These are phyloP conservation scores for Lactifluus volemus DNA, from an alignment of 768 basidiomycete genomes.

Conservation along the genomic window DNA sequence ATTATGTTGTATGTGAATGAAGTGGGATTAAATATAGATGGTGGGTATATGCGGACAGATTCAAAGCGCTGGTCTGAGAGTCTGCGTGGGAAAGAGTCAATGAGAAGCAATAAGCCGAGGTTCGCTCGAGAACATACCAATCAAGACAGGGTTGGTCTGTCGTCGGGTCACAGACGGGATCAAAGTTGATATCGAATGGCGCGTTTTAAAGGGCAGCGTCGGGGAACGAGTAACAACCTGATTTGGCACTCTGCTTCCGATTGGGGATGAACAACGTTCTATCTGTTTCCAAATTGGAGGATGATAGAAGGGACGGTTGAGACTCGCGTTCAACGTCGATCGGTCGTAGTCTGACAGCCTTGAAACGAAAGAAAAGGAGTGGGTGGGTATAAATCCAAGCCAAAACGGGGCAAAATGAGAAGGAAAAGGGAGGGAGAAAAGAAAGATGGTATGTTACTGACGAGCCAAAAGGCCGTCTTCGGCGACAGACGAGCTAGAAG, in stretches of 20 bases:
- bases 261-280: not conserved
- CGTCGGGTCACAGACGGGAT: not conserved
- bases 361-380: not conserved
- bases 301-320: not conserved
- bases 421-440: not conserved
- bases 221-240: not conserved
- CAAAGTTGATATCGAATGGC: not conserved
- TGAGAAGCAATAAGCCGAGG: not conserved
- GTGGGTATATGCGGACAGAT: slow-evolving; percentile 15
- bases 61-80: not conserved
- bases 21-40: slow-evolving; percentile 4
- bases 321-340: not conserved
- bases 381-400: not conserved
- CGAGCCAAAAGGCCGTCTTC: not conserved
- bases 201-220: not conserved
- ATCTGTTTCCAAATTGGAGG: slow-evolving; percentile 6
- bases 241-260: not conserved
- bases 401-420: not conserved
- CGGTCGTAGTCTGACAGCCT: not conserved
- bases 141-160: slow-evolving; percentile 3
- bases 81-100: not conserved
- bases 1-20: not conserved
- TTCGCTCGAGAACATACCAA: not conserved
- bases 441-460: not conserved
- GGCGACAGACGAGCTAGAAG: slow-evolving; percentile 1